Evolutionary conservation across 345 rosid genomes (phyloP).

Genomic region (Populus deltoides): DNA sequence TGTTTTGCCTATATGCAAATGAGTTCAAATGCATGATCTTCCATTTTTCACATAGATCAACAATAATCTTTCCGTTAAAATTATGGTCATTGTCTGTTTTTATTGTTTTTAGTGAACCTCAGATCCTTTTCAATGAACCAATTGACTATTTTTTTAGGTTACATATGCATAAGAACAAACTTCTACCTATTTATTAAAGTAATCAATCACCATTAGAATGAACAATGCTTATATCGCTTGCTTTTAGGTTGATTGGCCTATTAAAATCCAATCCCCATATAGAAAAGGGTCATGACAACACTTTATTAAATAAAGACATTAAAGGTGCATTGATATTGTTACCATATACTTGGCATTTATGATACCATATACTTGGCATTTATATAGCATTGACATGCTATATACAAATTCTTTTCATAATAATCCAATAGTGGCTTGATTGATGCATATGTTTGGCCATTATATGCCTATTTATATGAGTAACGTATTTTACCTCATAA

Average conservation of each 20-base stretch:
- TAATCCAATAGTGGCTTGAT: no score
- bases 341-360: not conserved
- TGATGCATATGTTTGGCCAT: no score
- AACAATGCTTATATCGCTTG: not conserved
- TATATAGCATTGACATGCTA: no score
- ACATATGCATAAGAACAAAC: not conserved
- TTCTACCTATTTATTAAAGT: not conserved
- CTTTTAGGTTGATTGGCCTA: not conserved
- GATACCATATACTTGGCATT: not conserved
- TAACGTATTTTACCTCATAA: no score
- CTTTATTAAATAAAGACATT: not conserved
- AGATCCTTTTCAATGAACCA: not conserved
- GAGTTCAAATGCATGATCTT: not conserved
- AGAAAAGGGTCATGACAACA: not conserved
- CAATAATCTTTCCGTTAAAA: not conserved
- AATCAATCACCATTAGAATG: not conserved
- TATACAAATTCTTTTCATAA: no score
- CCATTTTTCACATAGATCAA: not conserved
- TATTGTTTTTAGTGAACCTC: rapidly evolving
- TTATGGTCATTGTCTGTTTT: not conserved
- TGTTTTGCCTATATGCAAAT: not conserved
- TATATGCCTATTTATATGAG: no score
- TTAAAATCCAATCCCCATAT: not conserved
- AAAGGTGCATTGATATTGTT: no score
- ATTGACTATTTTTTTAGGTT: not conserved